Percentiles rank a stretch among this genome's conserved stretches.
Conservation (phyloP, 345 rosid species). For the Eucalyptus brandiana region DNA sequence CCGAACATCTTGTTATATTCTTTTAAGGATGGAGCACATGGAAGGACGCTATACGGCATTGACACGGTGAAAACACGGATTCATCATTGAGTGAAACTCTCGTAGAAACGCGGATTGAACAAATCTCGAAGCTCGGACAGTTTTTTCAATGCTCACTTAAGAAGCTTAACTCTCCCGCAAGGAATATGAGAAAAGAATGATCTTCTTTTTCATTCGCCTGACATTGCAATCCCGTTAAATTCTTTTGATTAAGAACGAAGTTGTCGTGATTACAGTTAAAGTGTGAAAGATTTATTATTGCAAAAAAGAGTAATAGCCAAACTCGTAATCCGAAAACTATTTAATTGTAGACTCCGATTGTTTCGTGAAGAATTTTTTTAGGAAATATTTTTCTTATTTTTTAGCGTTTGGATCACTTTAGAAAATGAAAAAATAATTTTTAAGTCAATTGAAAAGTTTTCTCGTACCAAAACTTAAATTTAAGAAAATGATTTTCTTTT, state of each 20-base stretch:
- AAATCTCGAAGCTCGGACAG: neutral
- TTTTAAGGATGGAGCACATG: neutral
- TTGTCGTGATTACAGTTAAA: neutral
- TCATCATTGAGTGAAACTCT: neutral
- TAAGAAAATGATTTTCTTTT: neutral
- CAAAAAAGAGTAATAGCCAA: neutral
- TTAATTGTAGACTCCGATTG: neutral
- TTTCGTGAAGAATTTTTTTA: neutral
- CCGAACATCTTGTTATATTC: neutral
- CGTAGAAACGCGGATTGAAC: neutral
- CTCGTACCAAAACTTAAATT: neutral
- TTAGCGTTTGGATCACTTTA: neutral
- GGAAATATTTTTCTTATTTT: neutral
- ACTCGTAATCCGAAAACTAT: neutral
- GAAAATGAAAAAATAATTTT: too few species aligned
- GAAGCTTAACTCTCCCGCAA: neutral
- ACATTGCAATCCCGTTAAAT: neutral
- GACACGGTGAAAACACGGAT: neutral
- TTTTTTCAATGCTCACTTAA: neutral
- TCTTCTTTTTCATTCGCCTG: neutral
- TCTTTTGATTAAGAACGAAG: neutral
- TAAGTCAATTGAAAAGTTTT: too few species aligned
- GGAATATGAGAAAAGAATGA: neutral
- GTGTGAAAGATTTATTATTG: neutral
- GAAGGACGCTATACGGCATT: neutral